These are phyloP conservation scores for Lagenaria siceraria DNA, from an alignment of 306 rosid species.

Conservation along the genomic window DNA sequence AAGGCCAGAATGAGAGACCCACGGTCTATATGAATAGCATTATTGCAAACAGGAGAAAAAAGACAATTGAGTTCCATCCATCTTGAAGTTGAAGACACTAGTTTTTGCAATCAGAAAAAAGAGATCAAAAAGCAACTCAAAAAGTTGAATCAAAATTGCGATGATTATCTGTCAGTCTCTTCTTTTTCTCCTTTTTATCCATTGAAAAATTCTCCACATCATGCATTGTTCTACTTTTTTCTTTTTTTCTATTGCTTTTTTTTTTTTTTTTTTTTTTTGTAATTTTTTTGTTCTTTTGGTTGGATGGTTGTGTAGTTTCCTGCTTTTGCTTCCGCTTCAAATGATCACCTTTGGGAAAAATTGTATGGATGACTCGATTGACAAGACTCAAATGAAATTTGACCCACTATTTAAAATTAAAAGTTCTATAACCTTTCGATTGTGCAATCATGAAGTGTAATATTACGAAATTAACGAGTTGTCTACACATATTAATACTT, in stretches of 20 bases:
- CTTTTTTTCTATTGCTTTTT: not conserved
- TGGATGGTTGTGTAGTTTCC: not conserved
- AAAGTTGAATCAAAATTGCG: not conserved
- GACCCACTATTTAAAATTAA: too few relatives aligned
- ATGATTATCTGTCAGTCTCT: not conserved
- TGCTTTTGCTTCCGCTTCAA: not conserved
- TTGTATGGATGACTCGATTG: too few relatives aligned
- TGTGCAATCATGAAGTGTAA: too few relatives aligned
- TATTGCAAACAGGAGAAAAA: not conserved
- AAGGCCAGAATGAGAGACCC: not conserved
- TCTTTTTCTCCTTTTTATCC: not conserved
- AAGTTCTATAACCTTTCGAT: too few relatives aligned
- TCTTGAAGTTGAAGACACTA: not conserved
- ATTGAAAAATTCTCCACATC: not conserved
- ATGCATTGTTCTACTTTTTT: not conserved
- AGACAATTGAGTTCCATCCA: not conserved
- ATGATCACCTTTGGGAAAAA: too few relatives aligned
- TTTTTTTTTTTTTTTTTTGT: not conserved
- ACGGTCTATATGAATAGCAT: not conserved
- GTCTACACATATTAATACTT: too few relatives aligned
- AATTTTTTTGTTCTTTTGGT: not conserved
- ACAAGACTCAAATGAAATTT: too few relatives aligned
- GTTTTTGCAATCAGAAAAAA: not conserved
- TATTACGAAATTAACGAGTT: too few relatives aligned
- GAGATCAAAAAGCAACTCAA: not conserved